Conservation (phyloP, 2,329 filamentous ascomycete genomes). For the Cladosporium austrohemisphaericum region DNA sequence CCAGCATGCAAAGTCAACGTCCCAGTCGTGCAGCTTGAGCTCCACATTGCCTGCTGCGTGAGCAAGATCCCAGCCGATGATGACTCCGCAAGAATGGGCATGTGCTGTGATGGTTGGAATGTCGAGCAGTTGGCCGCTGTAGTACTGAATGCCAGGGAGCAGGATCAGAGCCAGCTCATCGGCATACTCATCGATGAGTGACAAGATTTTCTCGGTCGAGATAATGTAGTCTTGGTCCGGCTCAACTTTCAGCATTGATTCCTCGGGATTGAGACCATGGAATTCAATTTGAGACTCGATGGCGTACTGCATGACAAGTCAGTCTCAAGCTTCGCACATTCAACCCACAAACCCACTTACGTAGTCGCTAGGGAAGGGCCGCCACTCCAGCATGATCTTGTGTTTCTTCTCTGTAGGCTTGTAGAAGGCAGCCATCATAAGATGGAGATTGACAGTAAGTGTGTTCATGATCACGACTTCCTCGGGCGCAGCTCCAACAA, state of each 20-base stretch:
- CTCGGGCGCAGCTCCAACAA: conserved; percentile 67
- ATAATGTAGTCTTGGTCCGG: conserved; percentile 58
- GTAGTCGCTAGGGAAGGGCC: conserved; percentile 84
- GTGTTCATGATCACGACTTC: conserved; percentile 89
- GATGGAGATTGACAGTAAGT: conserved; percentile 73
- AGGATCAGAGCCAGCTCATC: conserved; percentile 70
- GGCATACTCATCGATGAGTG: conserved; percentile 70
- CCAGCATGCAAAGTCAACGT: conserved; percentile 88
- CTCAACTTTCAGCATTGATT: conserved; percentile 70
- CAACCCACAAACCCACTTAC: conserved; percentile 42
- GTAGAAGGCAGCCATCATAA: conserved; percentile 85
- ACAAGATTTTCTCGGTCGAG: conserved; percentile 66
- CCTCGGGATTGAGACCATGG: conserved; percentile 63
- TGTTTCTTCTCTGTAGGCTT: conserved; percentile 60
- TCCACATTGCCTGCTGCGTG: conserved; percentile 83
- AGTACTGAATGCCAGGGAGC: conserved; percentile 86
- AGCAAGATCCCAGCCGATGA: conserved; percentile 83
- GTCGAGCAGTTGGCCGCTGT: conserved; percentile 84
- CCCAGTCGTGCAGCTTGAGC: conserved; percentile 77
- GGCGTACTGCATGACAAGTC: conserved; percentile 59
- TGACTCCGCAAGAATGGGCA: conserved; percentile 66
- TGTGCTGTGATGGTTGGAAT: conserved; percentile 74
- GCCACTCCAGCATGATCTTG: conserved; percentile 83
- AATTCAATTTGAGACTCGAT: conserved; percentile 74
- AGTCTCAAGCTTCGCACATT: background rate